Conservation (phyloP, 768 basidiomycete species). For the Trametes cingulata region DNA sequence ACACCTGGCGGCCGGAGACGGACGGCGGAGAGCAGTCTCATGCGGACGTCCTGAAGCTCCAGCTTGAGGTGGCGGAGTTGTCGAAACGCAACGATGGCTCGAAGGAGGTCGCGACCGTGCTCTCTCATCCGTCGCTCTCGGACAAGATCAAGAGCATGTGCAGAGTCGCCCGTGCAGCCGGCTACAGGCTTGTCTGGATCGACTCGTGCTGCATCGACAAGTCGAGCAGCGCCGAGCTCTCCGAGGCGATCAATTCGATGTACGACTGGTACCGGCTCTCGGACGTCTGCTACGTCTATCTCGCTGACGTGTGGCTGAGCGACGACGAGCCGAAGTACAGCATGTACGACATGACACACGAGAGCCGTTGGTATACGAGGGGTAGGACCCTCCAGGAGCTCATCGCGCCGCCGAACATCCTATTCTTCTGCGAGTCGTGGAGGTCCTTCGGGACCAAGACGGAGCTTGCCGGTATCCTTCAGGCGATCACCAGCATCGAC, state of each 20-base stretch:
- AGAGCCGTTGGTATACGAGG: not conserved
- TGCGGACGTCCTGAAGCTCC: not conserved
- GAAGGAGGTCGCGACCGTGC: too few relatives aligned
- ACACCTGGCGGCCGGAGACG: not conserved
- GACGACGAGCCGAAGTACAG: not conserved
- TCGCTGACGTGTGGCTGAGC: not conserved
- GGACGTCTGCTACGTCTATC: not conserved
- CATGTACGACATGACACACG: not conserved
- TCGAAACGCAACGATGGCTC: too few relatives aligned
- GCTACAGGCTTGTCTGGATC: not conserved
- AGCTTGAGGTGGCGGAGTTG: too few relatives aligned
- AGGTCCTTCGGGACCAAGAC: not conserved
- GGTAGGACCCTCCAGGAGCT: too few relatives aligned
- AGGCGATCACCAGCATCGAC: not conserved
- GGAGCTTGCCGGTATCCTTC: not conserved
- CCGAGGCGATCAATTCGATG: too few relatives aligned
- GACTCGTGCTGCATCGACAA: too few relatives aligned
- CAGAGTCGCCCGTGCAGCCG: not conserved
- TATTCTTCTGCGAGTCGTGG: not conserved
- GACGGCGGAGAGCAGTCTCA: not conserved
- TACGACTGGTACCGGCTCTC: not conserved
- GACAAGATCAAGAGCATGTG: not conserved
- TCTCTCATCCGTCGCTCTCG: not conserved
- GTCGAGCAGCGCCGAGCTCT: too few relatives aligned
- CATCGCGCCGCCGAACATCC: not conserved